These are phyloP conservation scores for Selaginella tamariscina DNA, from an alignment of 75 land plant genomes.

Conservation along the genomic window DNA sequence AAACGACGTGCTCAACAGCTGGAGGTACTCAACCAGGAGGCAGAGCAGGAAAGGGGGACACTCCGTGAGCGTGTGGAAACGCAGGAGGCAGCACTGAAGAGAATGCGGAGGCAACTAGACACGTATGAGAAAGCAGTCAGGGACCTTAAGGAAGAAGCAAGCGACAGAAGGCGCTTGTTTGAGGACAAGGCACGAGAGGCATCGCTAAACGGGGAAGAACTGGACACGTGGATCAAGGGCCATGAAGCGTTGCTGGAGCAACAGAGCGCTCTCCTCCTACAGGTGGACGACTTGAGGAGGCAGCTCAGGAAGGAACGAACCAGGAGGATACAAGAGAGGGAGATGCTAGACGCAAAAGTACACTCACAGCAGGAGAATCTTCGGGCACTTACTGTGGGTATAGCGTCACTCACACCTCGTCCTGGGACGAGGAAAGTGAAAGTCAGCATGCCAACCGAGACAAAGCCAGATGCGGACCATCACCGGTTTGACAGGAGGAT, in stretches of 20 bases:
- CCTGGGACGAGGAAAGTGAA: background rate
- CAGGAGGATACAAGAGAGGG: background rate
- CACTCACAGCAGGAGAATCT: background rate
- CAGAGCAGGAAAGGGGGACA: background rate
- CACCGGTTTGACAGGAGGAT: background rate
- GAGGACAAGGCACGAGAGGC: background rate
- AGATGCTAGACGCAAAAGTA: background rate
- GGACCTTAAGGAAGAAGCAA: background rate
- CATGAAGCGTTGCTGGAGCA: slow-evolving; percentile 7
- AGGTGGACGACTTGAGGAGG: background rate
- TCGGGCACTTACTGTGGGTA: background rate
- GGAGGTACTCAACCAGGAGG: background rate
- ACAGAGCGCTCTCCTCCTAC: background rate
- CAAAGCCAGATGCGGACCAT: background rate
- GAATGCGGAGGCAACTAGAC: background rate
- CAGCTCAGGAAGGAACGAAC: background rate
- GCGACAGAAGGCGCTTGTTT: background rate
- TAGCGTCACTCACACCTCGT: background rate
- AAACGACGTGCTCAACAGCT: background rate
- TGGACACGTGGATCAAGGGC: background rate
- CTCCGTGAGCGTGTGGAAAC: background rate
- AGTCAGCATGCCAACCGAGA: background rate
- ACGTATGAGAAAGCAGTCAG: background rate
- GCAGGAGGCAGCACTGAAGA: background rate
- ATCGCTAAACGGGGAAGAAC: background rate